phyloP scores from a whole-genome alignment of 2,329 filamentous ascomycete species.

The Colletotrichum camelliae region DNA sequence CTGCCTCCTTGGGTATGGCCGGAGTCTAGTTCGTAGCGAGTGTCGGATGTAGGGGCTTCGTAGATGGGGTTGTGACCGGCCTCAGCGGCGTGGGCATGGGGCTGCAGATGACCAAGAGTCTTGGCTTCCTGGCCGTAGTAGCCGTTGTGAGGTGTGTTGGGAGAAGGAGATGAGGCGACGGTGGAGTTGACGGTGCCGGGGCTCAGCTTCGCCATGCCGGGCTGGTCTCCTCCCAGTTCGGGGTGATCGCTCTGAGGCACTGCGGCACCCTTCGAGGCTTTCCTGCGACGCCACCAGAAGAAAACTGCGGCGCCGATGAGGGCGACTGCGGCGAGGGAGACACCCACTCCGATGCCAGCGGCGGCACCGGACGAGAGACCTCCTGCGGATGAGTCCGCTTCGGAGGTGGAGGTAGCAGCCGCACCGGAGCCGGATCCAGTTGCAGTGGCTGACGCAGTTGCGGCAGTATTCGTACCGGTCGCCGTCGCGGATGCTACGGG shows the following conservation, averaged over 20 bases:
- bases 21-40: conserved; percentile 14
- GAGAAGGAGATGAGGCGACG: not conserved
- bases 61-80: conserved; percentile 8
- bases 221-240: not conserved
- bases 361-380: conserved; percentile 33
- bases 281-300: conserved; percentile 32
- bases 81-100: conserved; percentile 5
- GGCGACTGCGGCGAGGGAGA: conserved; percentile 29
- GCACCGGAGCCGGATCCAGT: not conserved
- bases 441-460: conserved; percentile 1
- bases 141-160: conserved; percentile 2
- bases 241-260: not conserved
- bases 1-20: not conserved
- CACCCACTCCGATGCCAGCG: conserved; percentile 35
- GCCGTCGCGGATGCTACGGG: not conserved
- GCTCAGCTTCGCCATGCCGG: not conserved
- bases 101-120: conserved; percentile 4
- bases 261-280: not conserved
- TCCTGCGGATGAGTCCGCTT: not conserved
- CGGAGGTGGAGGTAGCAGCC: not conserved
- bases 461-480: not conserved
- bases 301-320: conserved; percentile 26
- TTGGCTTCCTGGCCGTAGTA: conserved; percentile 10
- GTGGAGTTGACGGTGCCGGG: conserved; percentile 3
- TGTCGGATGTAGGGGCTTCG: conserved; percentile 6